A percentile compares a stretch with the other conserved stretches of the same genome.
Conservation (phyloP, 495 filamentous ascomycete species). For the Penicillium tannophilum region DNA sequence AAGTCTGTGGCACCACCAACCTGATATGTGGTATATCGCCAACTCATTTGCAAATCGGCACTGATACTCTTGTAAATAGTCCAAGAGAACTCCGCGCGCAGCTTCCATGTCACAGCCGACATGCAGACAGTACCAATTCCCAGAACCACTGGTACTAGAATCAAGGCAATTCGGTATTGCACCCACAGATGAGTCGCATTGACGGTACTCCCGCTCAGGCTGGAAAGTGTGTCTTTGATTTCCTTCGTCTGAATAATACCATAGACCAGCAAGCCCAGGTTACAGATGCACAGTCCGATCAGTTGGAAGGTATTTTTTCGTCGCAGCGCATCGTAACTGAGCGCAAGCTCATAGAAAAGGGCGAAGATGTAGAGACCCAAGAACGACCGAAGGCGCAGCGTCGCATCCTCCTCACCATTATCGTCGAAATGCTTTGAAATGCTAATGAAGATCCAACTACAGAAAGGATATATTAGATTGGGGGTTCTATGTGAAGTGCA, state of each 20-base stretch:
- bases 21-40: constrained; percentile 23
- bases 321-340: constrained; percentile 26
- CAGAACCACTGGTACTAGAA: constrained; percentile 23
- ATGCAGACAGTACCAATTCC: constrained; percentile 19
- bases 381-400: constrained; percentile 25
- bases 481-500: not conserved
- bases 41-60: constrained; percentile 23
- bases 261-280: constrained; percentile 24
- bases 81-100: constrained; percentile 24
- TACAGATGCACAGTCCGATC: constrained; percentile 24
- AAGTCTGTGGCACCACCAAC: not conserved
- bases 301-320: constrained; percentile 28
- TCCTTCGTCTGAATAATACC: constrained; percentile 25
- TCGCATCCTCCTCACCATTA: constrained; percentile 5
- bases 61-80: constrained; percentile 24
- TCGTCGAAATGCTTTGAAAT: constrained; percentile 19
- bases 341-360: constrained; percentile 23
- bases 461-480: not conserved
- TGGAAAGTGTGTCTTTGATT: constrained; percentile 17
- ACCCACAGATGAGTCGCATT: constrained; percentile 11
- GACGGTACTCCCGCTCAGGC: not conserved
- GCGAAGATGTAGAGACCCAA: constrained; percentile 28
- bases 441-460: constrained; percentile 26
- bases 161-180: constrained; percentile 16
- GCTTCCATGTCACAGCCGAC: constrained; percentile 23